Conservation (phyloP, 768 basidiomycete species). For the Daedaleopsis nitida region DNA sequence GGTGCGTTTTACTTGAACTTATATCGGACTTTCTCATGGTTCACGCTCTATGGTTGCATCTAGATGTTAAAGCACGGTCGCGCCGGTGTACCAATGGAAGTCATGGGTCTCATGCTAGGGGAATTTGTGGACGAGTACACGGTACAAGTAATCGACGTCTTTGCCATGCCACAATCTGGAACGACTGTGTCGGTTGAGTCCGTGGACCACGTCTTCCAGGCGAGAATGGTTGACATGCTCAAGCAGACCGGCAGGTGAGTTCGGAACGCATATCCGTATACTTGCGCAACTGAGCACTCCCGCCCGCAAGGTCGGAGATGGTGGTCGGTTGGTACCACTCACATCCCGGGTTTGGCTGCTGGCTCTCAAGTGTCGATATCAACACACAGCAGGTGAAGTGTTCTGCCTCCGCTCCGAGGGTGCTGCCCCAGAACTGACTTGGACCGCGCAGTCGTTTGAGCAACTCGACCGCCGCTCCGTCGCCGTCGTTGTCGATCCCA, state of each 20-base stretch:
- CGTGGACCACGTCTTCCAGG: slow-evolving; percentile 98
- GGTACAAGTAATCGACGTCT: slow-evolving; percentile 93
- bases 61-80: slow-evolving; percentile 99
- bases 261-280: neutral
- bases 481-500: slow-evolving; percentile 97
- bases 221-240: slow-evolving; percentile 98
- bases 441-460: slow-evolving; percentile 83
- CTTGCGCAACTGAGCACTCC: neutral
- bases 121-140: slow-evolving; percentile 99
- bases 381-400: slow-evolving; percentile 89
- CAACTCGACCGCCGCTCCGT: slow-evolving; percentile 91
- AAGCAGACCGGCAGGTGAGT: slow-evolving; percentile 96
- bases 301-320: slow-evolving; percentile 75
- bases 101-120: slow-evolving; percentile 97
- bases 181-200: slow-evolving; percentile 98
- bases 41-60: no score
- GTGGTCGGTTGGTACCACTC: slow-evolving; percentile 99
- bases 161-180: slow-evolving; percentile 98
- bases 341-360: slow-evolving; percentile 99
- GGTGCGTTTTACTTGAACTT: slow-evolving; percentile 45
- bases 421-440: slow-evolving; percentile 5
- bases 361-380: slow-evolving; percentile 98
- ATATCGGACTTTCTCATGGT: no score
- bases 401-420: slow-evolving; percentile 4
- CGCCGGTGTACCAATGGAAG: slow-evolving; percentile 99